Base-by-base conservation (phyloP, 495 filamentous ascomycete species). In the Sordaria brevicollis region DNA sequence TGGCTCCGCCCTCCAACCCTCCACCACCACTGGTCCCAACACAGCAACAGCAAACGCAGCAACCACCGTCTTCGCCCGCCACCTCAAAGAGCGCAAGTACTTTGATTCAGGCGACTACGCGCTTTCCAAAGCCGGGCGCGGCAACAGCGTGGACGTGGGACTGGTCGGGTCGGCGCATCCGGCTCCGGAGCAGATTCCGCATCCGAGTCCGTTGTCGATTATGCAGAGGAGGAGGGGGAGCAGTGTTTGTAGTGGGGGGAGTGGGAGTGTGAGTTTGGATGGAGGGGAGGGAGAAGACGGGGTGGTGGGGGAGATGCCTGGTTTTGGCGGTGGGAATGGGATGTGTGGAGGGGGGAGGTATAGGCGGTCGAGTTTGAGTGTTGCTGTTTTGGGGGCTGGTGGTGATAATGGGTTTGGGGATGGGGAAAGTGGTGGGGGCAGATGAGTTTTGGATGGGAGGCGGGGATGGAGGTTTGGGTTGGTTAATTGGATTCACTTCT, bases 61-160 rank as follows among this genome's bases (percentile, higher is more conserved):
- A 94, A 57, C 13, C 21, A 17, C 11, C 25, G 21, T 5, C 68
- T 88, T 97, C 67, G 93, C 94, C 84, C 94, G 94, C 80, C 95
- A 97, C 81, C 87, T 97, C 78, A 83, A 94, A 86, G 93, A 96
- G 79, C 93, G 94, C 79, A 97, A 97, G 83, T 97, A 97, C 83
- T 97, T 97, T 81, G 94, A 97, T 84, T 93, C 90, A 35, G 93
- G 93, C 72, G 93, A 97, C 81, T 97, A 97, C 74, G 94, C 94
- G 72, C 88, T 97, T 77, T 94, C 90, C 78, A 97, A 97, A 83
- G 94, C 94, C 65, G 94, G 94, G 77, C 95, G 95, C 79, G 92
- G 91, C 74, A 90, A 92, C 68, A 91, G 92, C 76, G 89, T 92
- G 71, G 92, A 93, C 74, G 92, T 93, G 38, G 93, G 92, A 75